Evolutionary conservation across 2,329 filamentous ascomycete genomes (phyloP).

Genomic region (Colletotrichum somersetense): DNA sequence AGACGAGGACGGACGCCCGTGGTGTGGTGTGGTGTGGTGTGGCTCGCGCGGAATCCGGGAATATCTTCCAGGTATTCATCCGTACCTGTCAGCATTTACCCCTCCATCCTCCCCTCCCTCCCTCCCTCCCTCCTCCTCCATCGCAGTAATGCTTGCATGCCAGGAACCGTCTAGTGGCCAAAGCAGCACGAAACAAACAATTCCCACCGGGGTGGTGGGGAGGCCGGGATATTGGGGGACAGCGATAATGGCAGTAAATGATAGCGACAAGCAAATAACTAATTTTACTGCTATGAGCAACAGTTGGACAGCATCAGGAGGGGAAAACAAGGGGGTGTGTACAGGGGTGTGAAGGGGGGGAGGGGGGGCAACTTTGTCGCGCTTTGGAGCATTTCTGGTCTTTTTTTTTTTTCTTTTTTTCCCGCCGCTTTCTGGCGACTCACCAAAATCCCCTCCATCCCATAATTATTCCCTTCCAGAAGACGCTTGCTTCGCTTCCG

Average conservation of each 20-base stretch:
- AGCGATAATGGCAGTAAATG: neutral
- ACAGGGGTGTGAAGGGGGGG: slow-evolving; percentile 10
- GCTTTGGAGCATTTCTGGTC: neutral
- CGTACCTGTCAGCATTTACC: neutral
- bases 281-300: no score
- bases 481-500: neutral
- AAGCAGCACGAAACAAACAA: neutral
- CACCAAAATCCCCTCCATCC: neutral
- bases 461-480: neutral
- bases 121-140: neutral
- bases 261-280: neutral
- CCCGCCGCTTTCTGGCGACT: slow-evolving; percentile 7
- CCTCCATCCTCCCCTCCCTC: neutral
- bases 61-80: neutral
- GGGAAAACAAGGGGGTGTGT: neutral
- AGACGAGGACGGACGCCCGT: slow-evolving; percentile 28
- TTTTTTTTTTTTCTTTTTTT: slow-evolving; percentile 6
- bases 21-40: neutral
- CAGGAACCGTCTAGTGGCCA: neutral
- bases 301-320: no score
- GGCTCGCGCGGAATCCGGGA: neutral
- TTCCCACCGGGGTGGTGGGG: no score
- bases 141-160: neutral
- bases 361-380: neutral
- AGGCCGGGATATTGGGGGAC: neutral